Percentiles rank a stretch among this genome's conserved stretches.
Conservation (phyloP, 1,284 basidiomycete species). For the Neolentinus lepideus region DNA sequence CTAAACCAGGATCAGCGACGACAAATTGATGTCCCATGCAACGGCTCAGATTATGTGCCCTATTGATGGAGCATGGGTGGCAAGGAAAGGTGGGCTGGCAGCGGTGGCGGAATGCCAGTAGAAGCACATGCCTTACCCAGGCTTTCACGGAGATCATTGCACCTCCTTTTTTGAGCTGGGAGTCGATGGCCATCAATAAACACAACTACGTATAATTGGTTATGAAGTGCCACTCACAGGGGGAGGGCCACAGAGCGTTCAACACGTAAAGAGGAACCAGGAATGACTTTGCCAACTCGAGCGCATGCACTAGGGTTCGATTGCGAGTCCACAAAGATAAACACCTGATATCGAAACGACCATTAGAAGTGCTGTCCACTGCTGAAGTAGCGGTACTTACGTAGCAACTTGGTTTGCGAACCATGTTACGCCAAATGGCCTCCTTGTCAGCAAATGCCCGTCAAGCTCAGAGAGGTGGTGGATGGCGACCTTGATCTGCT, state of each 20-base stretch:
- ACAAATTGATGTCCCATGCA: neutral
- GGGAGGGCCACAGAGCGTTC: conserved; percentile 65
- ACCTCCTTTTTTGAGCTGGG: conserved; percentile 17
- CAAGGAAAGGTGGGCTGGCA: conserved; percentile 17
- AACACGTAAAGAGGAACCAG: conserved; percentile 57
- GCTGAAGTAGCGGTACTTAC: conserved; percentile 27
- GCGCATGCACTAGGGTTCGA: conserved; percentile 42
- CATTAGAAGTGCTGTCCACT: conserved; percentile 8
- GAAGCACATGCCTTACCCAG: conserved; percentile 19
- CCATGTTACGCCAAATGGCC: conserved; percentile 68
- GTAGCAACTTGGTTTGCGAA: conserved; percentile 58
- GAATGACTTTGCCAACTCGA: conserved; percentile 63
- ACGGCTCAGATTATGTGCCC: neutral
- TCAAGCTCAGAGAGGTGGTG: conserved; percentile 37
- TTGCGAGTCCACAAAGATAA: conserved; percentile 62
- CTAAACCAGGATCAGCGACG: neutral
- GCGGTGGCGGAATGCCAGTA: conserved; percentile 16
- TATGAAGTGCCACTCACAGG: conserved; percentile 33
- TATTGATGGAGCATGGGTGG: conserved; percentile 17
- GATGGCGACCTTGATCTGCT: conserved; percentile 43
- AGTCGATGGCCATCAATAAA: neutral
- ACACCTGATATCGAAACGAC: conserved; percentile 37
- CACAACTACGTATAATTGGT: neutral
- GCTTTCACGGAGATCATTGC: conserved; percentile 20
- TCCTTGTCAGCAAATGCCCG: conserved; percentile 47